Percentiles rank a stretch among this genome's conserved stretches.
phyloP scores from a whole-genome alignment of 805 yeast species.

The Hanseniaspora lachancei region DNA sequence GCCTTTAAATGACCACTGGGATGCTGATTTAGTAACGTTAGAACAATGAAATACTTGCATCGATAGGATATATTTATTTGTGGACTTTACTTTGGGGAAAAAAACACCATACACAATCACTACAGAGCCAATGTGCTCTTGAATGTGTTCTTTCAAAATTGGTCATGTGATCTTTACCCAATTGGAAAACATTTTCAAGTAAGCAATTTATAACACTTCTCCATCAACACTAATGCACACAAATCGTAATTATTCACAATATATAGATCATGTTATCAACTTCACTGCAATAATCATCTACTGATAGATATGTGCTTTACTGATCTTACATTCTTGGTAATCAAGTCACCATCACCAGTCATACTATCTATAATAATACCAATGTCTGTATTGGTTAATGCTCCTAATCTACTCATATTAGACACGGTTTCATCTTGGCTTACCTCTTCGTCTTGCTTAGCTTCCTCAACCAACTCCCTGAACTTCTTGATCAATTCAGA shows the following conservation, averaged over 20 bases:
- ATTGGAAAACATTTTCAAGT: neutral
- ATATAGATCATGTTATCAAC: neutral
- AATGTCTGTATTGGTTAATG: conserved; percentile 5
- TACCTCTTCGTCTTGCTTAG: neutral
- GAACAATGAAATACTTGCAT: too few species aligned
- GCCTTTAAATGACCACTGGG: too few species aligned
- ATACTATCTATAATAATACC: conserved; percentile 5
- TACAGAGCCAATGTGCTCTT: too few species aligned
- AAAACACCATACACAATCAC: too few species aligned
- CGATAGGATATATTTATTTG: too few species aligned
- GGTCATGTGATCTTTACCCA: conserved; percentile 4
- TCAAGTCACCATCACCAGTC: conserved; percentile 11
- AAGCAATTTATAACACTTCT: too few species aligned
- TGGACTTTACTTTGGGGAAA: too few species aligned
- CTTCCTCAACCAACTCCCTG: conserved; percentile 43
- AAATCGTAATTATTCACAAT: neutral
- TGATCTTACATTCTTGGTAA: conserved; percentile 1
- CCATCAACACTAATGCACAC: neutral
- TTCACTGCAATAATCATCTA: neutral
- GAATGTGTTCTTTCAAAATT: too few species aligned
- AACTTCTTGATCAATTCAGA: conserved; percentile 45
- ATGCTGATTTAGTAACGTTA: too few species aligned
- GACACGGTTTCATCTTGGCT: neutral
- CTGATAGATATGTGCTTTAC: conserved; percentile 4
- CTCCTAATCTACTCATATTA: neutral